Evolutionary conservation across 2,329 filamentous ascomycete species (phyloP), one percentile per base, ranked within the genome.

Genomic region (Penicillium paneum): DNA sequence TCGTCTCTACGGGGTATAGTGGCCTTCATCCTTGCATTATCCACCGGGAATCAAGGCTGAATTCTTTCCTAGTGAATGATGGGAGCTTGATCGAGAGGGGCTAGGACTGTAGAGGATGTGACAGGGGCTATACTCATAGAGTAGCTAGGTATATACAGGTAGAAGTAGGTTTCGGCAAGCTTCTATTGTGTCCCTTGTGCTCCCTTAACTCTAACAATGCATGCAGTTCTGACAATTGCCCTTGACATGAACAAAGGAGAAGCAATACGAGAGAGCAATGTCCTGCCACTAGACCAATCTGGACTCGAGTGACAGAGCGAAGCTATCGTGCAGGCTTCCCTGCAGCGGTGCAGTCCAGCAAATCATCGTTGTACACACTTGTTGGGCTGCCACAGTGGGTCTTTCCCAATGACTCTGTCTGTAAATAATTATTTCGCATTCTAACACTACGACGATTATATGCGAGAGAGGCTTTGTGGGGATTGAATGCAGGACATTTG

Each of bases 321-420:
- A 61, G 53, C 43, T 43, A 47, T 50, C 44, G 35, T 58, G 53
- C 62, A 62, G 55, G 49, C 35, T 60, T 60, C 50, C 52, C 55
- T 57, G 57, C 59, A 57, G 54, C 57, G 42, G 53, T 41, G 58
- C 54, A 41, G 29, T 47, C 43, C 29, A 56, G 55, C 62, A 63
- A 64, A 64, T 64, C 61, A 64, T 60, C 53, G 49, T 64, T 62
- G 59, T 64, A 64, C 62, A 62, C 62, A 61, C 52, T 51, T 59
- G 54, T 60, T 43, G 52, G 60, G 59, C 59, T 63, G 46, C 40
- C 46, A 44, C 41, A 54, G 59, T 63, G 61, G 61, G 61, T 55
- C 53, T 48, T 54, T 55, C 51, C 42, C 53, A 62, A 57, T 8
- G 26, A 28, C 56, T 53, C 53, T 59, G 57, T 57, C 56, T 60